Base-by-base conservation (phyloP, 2,329 filamentous ascomycete genomes). In the Annulohypoxylon truncatum region DNA sequence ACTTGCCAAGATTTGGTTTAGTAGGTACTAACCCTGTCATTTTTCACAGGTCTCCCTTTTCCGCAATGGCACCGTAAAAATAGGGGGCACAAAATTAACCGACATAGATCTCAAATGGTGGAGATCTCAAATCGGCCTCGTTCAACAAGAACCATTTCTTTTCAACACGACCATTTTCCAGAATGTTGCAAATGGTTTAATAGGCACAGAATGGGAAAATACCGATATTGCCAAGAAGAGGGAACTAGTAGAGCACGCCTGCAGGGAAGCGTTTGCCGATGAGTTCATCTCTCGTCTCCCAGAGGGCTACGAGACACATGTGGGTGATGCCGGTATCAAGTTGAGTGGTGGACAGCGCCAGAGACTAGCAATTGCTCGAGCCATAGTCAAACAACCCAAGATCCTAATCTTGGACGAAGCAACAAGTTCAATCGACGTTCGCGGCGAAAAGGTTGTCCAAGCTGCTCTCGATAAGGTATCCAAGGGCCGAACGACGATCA, bases 391-490 rank as follows among this genome's bases (percentile, higher is more conserved):
- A 42, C 79, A 88, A 61, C 88, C 90, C 0, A 83, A 84, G 2
- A 89, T 93, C 40, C 79, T 92, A 2, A 86, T 92, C 15, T 79
- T 89, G 5, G 90, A 91, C 65, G 89, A 92, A 77, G 89, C 89
- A 0, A 92, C 89, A 0, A 88, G 85, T 53, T 87, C 89, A 0
- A 77, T 83, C 33, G 80, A 82, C 47, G 78, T 80, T 3, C 78
- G 81, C 1, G 78, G 81, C 1, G 81, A 83, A 60, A 77, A 80
- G 2, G 80, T 85, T 6, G 86, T 89, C 0, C 87, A 89, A 69
- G 78, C 82, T 29, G 86, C 87, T 0, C 79, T 89, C 18, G 83
- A 85, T 66, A 80, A 81, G n/a, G 82, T 89, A 0, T 86, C 87
- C 0, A 79, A 82, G 38, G 83, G 84, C 22, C 81, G 89, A 13